Evolutionary conservation across 257 asterid species (phyloP), one percentile per base, ranked within the genome.

Genomic region (Scutellaria galericulata): DNA sequence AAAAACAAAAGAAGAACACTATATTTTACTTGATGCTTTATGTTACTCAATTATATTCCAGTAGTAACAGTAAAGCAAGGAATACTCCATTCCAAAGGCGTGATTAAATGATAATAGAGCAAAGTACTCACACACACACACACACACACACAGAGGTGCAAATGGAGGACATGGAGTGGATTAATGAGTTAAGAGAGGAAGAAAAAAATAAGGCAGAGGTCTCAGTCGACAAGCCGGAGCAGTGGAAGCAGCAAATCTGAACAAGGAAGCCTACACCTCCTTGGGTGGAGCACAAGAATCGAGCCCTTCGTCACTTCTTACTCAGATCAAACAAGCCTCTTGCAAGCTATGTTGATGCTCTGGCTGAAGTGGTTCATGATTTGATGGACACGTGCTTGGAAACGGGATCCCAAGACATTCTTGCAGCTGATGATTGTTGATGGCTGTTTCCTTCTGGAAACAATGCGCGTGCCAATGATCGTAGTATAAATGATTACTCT

Each of bases 261-360:
- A 62, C 52, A 40, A 41, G 51, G 15, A 15, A 3, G 67, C 51
- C 5, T 62, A 41, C 67, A 4, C 3, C 8, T 0, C 67, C 67
- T 15, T 62, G 67, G 67, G 35, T 62, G 51, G 67, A 22, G 14
- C 82, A 84, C 75, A 84, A 84, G 68, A 51, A 67, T 13, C 64
- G 86, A 14, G 86, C 80, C 24, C 74, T 84, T 1, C 68, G 73
- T 0, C 85, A 61, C 1, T 81, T 76, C 76, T 68, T 76, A 15
- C n/a, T 15, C 22, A 58, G 86, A 62, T 59, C 76, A 1, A 51
- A 42, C 10, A 75, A 64, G 58, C n/a, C 80, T 1, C 46, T 68
- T 15, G 7, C 67, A 7, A 0, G 0, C 31, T 80, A 66, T 57
- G 15, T 75, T 7, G n/a, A 46, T 0, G 52, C 56, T 15, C 31